Evolutionary conservation across 805 yeast genomes (phyloP).

Genomic region (Kuraishia piskuri): DNA sequence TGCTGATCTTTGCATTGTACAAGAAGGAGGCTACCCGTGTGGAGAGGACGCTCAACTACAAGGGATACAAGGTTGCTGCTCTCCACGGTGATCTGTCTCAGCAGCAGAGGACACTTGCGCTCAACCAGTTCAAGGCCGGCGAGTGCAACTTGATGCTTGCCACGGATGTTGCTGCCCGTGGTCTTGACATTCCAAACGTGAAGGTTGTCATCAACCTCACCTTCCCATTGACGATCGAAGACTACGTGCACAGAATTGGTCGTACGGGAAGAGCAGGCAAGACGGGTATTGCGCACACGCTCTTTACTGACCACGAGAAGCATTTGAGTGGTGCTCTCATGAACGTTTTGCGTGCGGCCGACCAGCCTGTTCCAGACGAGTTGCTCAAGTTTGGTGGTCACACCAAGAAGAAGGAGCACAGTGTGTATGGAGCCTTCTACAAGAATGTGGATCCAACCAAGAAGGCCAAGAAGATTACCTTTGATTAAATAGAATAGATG

Average conservation of each 20-base stretch:
- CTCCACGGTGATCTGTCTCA: conserved; percentile 95
- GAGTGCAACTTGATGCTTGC: conserved; percentile 73
- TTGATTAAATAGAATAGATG: conserved; percentile 31
- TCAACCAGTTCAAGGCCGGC: conserved; percentile 79
- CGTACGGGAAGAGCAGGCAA: conserved; percentile 98
- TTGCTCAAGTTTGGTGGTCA: conserved; percentile 93
- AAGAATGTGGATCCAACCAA: conserved; percentile 83
- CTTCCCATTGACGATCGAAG: conserved; percentile 94
- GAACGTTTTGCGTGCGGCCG: conserved; percentile 88
- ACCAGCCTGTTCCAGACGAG: conserved; percentile 93
- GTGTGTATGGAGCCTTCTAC: conserved; percentile 97
- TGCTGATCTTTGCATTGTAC: conserved; percentile 87
- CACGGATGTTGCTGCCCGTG: conserved; percentile 98
- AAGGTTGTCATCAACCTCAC: conserved; percentile 91
- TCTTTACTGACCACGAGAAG: conserved; percentile 94
- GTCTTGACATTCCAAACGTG: conserved; percentile 95
- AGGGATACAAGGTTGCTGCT: conserved; percentile 80
- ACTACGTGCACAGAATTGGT: conserved; percentile 95
- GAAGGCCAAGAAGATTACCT: conserved; percentile 85
- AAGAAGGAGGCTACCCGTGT: conserved; percentile 94
- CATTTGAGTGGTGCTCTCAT: conserved; percentile 91
- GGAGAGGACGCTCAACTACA: conserved; percentile 63
- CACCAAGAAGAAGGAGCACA: conserved; percentile 94
- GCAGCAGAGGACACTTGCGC: conserved; percentile 82
- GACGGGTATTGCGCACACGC: conserved; percentile 88